Evolutionary conservation across 2,329 filamentous ascomycete genomes (phyloP).

Genomic region (Cadophora malorum): DNA sequence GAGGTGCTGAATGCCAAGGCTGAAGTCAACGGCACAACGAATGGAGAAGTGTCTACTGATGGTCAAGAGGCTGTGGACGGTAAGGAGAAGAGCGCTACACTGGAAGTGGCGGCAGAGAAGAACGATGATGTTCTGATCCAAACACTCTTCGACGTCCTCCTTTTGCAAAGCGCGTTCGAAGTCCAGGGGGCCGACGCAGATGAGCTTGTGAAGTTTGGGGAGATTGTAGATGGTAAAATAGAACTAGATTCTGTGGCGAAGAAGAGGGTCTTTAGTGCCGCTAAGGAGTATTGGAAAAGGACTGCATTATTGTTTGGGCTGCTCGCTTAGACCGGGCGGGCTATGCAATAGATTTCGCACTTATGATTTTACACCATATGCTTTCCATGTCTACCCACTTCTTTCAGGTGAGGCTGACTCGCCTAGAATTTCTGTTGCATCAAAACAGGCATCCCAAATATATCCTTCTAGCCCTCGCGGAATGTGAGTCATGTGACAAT

Average conservation of each 20-base stretch:
- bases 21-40: constrained; percentile 26
- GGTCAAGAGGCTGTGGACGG: constrained; percentile 11
- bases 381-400: background rate
- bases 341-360: background rate
- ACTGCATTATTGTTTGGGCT: constrained; percentile 84
- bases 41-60: constrained; percentile 6
- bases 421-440: too few relatives aligned
- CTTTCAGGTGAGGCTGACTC: too few relatives aligned
- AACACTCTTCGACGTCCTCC: constrained; percentile 65
- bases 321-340: constrained; percentile 52
- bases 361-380: too few relatives aligned
- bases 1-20: constrained; percentile 30
- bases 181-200: constrained; percentile 46
- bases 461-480: too few relatives aligned
- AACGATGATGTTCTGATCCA: constrained; percentile 59
- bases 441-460: too few relatives aligned
- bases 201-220: constrained; percentile 53
- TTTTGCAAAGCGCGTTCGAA: constrained; percentile 56
- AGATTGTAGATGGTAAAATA: constrained; percentile 52
- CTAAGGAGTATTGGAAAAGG: constrained; percentile 82
- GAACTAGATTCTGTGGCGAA: constrained; percentile 55
- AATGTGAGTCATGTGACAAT: too few relatives aligned
- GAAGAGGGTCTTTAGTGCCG: constrained; percentile 64
- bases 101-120: background rate
- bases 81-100: background rate